These are phyloP conservation scores for Ogataea saltuana DNA, from an alignment of 805 yeast genomes.

Conservation along the genomic window DNA sequence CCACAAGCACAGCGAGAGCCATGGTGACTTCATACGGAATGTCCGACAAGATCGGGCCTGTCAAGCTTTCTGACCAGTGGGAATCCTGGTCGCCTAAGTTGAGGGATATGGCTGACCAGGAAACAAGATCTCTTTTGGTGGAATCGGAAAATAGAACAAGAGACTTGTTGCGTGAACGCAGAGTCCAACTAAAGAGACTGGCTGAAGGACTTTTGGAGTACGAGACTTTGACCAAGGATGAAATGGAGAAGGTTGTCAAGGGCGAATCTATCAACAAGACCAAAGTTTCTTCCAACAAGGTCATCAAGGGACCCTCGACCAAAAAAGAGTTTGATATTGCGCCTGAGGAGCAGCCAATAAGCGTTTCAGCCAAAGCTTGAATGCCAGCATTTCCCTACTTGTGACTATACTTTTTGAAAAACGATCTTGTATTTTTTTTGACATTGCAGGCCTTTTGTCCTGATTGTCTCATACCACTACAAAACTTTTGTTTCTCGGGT, in stretches of 20 bases:
- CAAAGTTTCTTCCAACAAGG: slow-evolving; percentile 72
- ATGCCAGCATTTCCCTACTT: not conserved
- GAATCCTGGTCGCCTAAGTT: slow-evolving; percentile 90
- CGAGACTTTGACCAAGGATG: slow-evolving; percentile 90
- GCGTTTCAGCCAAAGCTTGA: slow-evolving; percentile 31
- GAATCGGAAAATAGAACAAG: slow-evolving; percentile 82
- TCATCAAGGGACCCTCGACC: slow-evolving; percentile 49
- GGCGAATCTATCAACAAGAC: slow-evolving; percentile 76
- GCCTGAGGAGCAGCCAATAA: slow-evolving; percentile 34
- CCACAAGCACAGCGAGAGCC: slow-evolving; percentile 91
- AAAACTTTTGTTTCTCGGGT: slow-evolving; percentile 11
- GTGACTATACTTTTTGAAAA: not conserved
- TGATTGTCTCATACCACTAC: slow-evolving; percentile 11
- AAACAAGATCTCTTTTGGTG: slow-evolving; percentile 74
- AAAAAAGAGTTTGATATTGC: slow-evolving; percentile 38
- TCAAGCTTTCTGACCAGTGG: slow-evolving; percentile 87
- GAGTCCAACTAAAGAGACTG: slow-evolving; percentile 74
- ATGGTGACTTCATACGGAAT: slow-evolving; percentile 98
- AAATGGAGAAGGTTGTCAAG: slow-evolving; percentile 79
- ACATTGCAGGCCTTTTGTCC: too few species aligned
- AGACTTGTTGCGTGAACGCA: slow-evolving; percentile 57
- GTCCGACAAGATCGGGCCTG: slow-evolving; percentile 93
- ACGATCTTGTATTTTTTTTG: too few species aligned
- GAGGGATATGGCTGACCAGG: slow-evolving; percentile 89
- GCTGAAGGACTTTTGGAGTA: slow-evolving; percentile 94